Evolutionary conservation across 805 yeast species (phyloP).

Genomic region (Ogataea salicorniae): DNA sequence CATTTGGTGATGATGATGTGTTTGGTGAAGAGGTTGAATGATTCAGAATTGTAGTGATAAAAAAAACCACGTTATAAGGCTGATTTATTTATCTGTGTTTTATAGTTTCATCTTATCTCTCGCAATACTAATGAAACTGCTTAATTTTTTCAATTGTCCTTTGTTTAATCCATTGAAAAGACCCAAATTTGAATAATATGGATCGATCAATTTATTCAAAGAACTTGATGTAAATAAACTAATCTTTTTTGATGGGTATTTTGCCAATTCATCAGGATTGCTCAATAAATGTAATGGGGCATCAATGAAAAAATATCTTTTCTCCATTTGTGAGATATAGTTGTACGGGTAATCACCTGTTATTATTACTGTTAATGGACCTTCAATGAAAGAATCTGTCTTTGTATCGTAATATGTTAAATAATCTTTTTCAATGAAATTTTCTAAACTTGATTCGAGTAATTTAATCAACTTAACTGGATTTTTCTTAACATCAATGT

Average conservation of each 20-base stretch:
- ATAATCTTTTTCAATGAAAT: constrained; percentile 43
- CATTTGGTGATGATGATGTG: too few species aligned
- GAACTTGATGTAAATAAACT: constrained; percentile 24
- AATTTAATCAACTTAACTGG: constrained; percentile 36
- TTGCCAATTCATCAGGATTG: constrained; percentile 9
- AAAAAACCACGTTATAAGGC: too few species aligned
- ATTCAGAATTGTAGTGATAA: too few species aligned
- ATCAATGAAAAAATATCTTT: constrained; percentile 43
- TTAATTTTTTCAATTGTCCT: constrained; percentile 29
- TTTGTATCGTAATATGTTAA: constrained; percentile 42
- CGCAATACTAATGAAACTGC: constrained; percentile 28
- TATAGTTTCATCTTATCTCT: too few species aligned
- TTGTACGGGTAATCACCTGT: constrained; percentile 61
- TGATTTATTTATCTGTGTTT: too few species aligned
- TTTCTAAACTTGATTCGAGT: constrained; percentile 40
- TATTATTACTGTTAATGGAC: constrained; percentile 56
- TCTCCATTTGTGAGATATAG: constrained; percentile 21
- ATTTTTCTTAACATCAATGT: constrained; percentile 56
- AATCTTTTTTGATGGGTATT: constrained; percentile 15
- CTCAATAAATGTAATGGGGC: constrained; percentile 37
- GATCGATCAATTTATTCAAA: constrained; percentile 15
- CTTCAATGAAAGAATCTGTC: constrained; percentile 32
- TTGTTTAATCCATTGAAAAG: constrained; percentile 29
- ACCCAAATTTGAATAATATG: constrained; percentile 6
- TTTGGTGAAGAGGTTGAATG: too few species aligned